A percentile compares a stretch with the other conserved stretches of the same genome.
phyloP scores from a whole-genome alignment of 169 alveolate species.

The Pseudocohnilembus persalinus region DNA sequence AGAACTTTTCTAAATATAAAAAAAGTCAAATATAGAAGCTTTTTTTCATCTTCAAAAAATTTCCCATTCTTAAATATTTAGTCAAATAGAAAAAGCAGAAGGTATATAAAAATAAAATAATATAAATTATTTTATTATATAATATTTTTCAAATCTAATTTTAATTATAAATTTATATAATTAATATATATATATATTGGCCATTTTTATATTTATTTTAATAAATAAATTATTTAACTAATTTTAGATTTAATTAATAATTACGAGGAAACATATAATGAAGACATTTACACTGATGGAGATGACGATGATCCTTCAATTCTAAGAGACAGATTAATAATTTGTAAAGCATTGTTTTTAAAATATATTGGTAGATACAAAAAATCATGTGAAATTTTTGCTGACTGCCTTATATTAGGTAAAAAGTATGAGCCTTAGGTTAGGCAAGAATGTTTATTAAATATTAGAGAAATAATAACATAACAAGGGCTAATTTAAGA shows the following conservation, averaged over 20 bases:
- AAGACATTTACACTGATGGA: background rate
- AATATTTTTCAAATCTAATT: too few relatives aligned
- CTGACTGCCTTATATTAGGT: background rate
- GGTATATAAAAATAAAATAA: background rate
- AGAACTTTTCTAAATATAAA: background rate
- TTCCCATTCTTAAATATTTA: too few relatives aligned
- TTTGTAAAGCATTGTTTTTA: background rate
- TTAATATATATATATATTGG: too few relatives aligned
- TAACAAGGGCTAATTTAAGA: background rate
- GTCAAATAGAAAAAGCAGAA: background rate
- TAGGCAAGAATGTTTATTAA: background rate
- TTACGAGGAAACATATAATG: background rate
- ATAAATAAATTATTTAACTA: too few relatives aligned
- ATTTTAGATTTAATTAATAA: too few relatives aligned
- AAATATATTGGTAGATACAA: background rate
- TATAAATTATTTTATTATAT: too few relatives aligned
- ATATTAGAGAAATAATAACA: background rate
- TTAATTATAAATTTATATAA: too few relatives aligned
- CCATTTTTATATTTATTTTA: too few relatives aligned
- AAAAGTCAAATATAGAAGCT: background rate
- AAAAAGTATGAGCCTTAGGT: background rate
- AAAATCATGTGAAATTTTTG: background rate
- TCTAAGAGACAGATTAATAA: background rate
- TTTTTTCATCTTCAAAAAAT: background rate
- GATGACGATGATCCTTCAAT: background rate